These are phyloP conservation scores for Salvia miltiorrhiza DNA, from an alignment of 257 asterid genomes.

Conservation along the genomic window DNA sequence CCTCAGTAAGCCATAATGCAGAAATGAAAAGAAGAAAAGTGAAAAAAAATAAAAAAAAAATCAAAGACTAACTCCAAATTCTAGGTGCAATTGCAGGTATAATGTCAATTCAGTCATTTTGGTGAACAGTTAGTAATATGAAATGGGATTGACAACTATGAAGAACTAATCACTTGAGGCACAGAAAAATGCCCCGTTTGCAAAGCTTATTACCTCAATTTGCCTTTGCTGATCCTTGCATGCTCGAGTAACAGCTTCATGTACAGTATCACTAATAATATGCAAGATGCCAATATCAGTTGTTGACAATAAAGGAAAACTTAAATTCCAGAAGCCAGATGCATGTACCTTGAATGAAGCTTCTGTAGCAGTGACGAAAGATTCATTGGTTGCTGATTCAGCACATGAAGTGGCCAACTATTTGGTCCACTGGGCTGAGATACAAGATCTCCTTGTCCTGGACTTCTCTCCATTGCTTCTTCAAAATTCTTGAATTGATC, in stretches of 20 bases:
- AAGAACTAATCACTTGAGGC: conserved; percentile 10
- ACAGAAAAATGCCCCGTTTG: not conserved
- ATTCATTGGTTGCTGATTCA: conserved; percentile 88
- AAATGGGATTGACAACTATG: conserved; percentile 10
- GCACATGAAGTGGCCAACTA: conserved; percentile 89
- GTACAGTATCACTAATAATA: conserved; percentile 70
- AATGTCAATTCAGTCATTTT: not conserved
- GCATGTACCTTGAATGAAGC: conserved; percentile 85
- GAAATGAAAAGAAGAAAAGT: not conserved
- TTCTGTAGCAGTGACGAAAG: conserved; percentile 92
- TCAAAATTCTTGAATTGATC: conserved; percentile 64
- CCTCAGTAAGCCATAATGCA: not conserved
- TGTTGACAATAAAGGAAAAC: conserved; percentile 17
- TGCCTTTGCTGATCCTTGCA: conserved; percentile 99
- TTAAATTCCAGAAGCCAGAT: conserved; percentile 11
- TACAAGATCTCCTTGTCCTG: conserved; percentile 54
- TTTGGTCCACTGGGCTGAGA: conserved; percentile 61
- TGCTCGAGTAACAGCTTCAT: conserved; percentile 88
- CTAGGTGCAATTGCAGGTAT: not conserved
- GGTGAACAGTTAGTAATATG: conserved; percentile 8
- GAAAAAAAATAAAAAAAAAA: not conserved
- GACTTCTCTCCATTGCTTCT: conserved; percentile 69
- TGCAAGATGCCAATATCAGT: conserved; percentile 14
- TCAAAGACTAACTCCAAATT: not conserved
- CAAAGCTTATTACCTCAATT: conserved; percentile 66